Conservation (phyloP, 2,329 filamentous ascomycete species). For the Capronia coronata region DNA sequence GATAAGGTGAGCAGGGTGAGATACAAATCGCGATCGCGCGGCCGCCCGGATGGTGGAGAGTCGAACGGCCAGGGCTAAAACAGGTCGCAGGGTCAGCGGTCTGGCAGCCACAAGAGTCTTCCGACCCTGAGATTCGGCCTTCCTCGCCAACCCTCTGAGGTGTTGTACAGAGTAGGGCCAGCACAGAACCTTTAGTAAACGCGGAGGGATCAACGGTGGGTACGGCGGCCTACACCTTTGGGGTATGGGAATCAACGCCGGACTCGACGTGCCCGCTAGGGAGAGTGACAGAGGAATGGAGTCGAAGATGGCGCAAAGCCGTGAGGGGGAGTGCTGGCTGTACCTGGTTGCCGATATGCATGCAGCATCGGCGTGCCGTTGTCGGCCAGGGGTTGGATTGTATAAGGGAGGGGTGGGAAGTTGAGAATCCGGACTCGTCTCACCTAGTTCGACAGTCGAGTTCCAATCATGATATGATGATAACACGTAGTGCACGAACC, state of each 20-base stretch:
- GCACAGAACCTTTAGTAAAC: too few species aligned
- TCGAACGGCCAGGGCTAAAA: constrained; percentile 17
- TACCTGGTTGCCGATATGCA: constrained; percentile 2
- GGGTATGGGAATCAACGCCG: neutral
- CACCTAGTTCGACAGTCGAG: neutral
- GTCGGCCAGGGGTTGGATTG: neutral
- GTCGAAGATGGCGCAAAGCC: neutral
- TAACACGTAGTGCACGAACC: neutral
- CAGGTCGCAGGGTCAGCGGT: constrained; percentile 15
- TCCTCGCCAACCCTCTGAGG: constrained; percentile 4
- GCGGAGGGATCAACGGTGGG: constrained; percentile 19
- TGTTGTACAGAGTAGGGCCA: too few species aligned
- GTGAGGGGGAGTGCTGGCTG: neutral
- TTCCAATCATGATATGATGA: neutral
- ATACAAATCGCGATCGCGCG: constrained; percentile 27
- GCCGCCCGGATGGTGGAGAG: constrained; percentile 23
- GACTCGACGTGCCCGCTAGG: neutral
- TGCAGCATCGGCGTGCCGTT: neutral
- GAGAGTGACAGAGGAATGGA: neutral
- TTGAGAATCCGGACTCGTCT: neutral
- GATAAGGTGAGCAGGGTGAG: constrained; percentile 23
- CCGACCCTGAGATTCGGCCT: constrained; percentile 8
- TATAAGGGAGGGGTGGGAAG: neutral
- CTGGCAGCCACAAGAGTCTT: constrained; percentile 6
- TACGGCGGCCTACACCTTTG: constrained; percentile 1